Percentiles rank a stretch among this genome's conserved stretches.
phyloP scores from a whole-genome alignment of 768 basidiomycete species.

The Mrakia frigida region DNA sequence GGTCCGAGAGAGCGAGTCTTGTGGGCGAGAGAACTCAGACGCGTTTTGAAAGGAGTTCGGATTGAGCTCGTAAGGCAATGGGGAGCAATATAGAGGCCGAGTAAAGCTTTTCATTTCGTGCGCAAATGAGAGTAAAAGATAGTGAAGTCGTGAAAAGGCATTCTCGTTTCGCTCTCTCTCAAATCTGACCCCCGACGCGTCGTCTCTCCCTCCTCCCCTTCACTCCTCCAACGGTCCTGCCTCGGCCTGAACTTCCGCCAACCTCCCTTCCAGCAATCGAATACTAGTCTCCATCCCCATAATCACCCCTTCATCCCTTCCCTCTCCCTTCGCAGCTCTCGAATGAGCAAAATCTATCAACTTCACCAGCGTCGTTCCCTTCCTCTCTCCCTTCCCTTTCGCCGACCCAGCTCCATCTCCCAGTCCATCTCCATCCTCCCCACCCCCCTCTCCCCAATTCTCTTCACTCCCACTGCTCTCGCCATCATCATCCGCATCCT shows the following conservation, averaged over 20 bases:
- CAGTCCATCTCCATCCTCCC: conserved; percentile 32
- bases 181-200: not conserved
- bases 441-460: conserved; percentile 44
- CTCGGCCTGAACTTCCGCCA: conserved; percentile 46
- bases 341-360: conserved; percentile 97
- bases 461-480: conserved; percentile 38
- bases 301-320: conserved; percentile 73
- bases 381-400: conserved; percentile 22
- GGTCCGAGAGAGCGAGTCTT: too few species aligned
- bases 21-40: too few species aligned
- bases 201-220: not conserved
- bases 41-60: too few species aligned
- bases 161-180: too few species aligned
- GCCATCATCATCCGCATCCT: conserved; percentile 36
- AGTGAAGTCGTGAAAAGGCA: not conserved
- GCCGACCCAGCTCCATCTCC: conserved; percentile 35
- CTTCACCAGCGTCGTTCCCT: conserved; percentile 52
- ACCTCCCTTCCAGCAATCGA: conserved; percentile 57
- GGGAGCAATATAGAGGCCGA: too few species aligned
- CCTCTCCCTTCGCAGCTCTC: conserved; percentile 58
- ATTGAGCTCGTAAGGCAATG: too few species aligned
- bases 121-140: too few species aligned
- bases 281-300: conserved; percentile 65
- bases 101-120: too few species aligned
- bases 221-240: conserved; percentile 27